A percentile compares a stretch with the other conserved stretches of the same genome.
Conservation (phyloP, 805 yeast genomes). For the Pichia exigua region DNA sequence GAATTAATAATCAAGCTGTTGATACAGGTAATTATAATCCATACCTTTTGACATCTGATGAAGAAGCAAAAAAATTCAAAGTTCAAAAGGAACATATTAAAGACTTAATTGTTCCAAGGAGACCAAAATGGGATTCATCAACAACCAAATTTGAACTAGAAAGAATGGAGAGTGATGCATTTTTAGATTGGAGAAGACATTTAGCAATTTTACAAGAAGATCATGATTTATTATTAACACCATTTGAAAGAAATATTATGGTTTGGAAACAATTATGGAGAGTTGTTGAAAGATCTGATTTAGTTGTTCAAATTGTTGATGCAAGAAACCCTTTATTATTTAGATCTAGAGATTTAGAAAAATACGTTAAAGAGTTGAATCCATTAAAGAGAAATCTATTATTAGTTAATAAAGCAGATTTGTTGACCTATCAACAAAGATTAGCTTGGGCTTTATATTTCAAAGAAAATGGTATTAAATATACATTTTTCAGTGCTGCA, state of each 20-base stretch:
- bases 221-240: conserved; percentile 82
- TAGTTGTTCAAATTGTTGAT: conserved; percentile 94
- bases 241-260: conserved; percentile 93
- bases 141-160: conserved; percentile 75
- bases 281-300: conserved; percentile 89
- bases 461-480: conserved; percentile 56
- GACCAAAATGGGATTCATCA: conserved; percentile 76
- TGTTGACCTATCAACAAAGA: conserved; percentile 71
- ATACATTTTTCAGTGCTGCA: conserved; percentile 89
- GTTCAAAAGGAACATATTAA: conserved; percentile 61
- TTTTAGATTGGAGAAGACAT: conserved; percentile 89
- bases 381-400: conserved; percentile 72
- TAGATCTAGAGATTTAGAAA: conserved; percentile 77
- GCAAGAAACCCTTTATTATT: conserved; percentile 90
- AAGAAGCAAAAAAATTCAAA: conserved; percentile 50
- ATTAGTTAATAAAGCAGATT: conserved; percentile 89
- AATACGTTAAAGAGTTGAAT: conserved; percentile 70
- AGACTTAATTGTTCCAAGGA: conserved; percentile 78
- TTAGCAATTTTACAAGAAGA: conserved; percentile 79
- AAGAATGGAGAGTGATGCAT: conserved; percentile 81
- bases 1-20: conserved; percentile 66
- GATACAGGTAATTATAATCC: conserved; percentile 46
- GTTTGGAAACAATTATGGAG: conserved; percentile 99
- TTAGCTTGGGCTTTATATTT: conserved; percentile 83
- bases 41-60: conserved; percentile 56